Evolutionary conservation across 352 stramenopile genomes (phyloP).

Genomic region (Phytophthora tentaculata): DNA sequence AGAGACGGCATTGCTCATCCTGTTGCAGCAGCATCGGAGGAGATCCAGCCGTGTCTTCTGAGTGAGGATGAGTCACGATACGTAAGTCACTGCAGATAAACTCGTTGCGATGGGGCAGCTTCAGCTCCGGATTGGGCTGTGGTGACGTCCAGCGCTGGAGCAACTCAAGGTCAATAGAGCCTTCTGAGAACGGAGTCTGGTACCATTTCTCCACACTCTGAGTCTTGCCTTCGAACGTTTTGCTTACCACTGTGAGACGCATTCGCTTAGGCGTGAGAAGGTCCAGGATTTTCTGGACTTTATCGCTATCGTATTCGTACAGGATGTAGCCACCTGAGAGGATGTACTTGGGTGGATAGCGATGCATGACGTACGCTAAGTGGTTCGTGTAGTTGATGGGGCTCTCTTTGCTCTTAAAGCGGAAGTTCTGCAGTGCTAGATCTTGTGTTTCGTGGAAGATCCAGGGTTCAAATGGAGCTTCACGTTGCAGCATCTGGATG

Average conservation of each 20-base stretch:
- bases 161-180: slow-evolving; percentile 35
- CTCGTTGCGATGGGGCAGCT: slow-evolving; percentile 69
- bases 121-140: slow-evolving; percentile 40
- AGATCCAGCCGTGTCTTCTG: slow-evolving; percentile 23
- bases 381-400: slow-evolving; percentile 75
- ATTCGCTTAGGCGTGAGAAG: slow-evolving; percentile 57
- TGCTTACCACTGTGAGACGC: slow-evolving; percentile 73
- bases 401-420: slow-evolving; percentile 83
- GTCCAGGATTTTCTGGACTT: slow-evolving; percentile 61
- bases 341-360: slow-evolving; percentile 64
- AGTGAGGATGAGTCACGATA: slow-evolving; percentile 50
- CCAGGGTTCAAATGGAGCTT: slow-evolving; percentile 57
- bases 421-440: slow-evolving; percentile 63
- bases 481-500: slow-evolving; percentile 52
- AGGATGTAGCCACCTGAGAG: slow-evolving; percentile 68
- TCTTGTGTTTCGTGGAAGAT: slow-evolving; percentile 76
- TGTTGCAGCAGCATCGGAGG: slow-evolving; percentile 50
- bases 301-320: slow-evolving; percentile 66
- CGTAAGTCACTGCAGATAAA: slow-evolving; percentile 83
- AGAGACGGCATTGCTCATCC: slow-evolving; percentile 62
- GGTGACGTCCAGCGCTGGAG: slow-evolving; percentile 49
- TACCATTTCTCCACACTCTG: slow-evolving; percentile 70
- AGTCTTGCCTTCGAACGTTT: slow-evolving; percentile 65
- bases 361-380: slow-evolving; percentile 74
- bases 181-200: slow-evolving; percentile 63